phyloP scores from a whole-genome alignment of 2,329 filamentous ascomycete species.

The Aspergillus sp. region DNA sequence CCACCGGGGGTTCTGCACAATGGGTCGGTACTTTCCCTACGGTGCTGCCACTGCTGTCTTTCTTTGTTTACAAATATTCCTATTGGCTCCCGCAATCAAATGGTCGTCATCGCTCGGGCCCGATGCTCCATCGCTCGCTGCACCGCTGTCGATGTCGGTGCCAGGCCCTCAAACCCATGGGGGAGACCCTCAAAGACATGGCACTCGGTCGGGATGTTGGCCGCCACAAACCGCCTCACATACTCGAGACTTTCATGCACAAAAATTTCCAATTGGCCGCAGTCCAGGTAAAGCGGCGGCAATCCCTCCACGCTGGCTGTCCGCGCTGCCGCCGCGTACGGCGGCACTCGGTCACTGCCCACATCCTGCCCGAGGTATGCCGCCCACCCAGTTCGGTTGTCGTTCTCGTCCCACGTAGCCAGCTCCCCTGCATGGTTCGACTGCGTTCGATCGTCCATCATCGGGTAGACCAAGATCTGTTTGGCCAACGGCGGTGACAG shows the following conservation, averaged over 20 bases:
- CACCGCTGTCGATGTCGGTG: background rate
- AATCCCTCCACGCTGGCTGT: background rate
- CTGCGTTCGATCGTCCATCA: slow-evolving; percentile 5
- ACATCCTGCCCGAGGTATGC: background rate
- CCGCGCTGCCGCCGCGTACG: slow-evolving; percentile 5
- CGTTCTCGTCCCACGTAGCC: background rate
- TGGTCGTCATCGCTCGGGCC: background rate
- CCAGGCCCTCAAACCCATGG: slow-evolving; percentile 3
- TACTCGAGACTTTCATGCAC: slow-evolving; percentile 2
- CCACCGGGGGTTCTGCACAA: no score
- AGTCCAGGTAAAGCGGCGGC: slow-evolving; percentile 4
- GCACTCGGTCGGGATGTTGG: slow-evolving; percentile 2
- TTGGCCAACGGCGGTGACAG: slow-evolving; percentile 1
- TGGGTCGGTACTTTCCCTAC: no score
- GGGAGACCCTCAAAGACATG: slow-evolving; percentile 2
- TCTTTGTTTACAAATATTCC: background rate
- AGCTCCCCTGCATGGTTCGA: background rate
- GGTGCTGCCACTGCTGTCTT: no score
- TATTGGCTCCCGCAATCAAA: background rate
- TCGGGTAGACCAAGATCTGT: slow-evolving; percentile 6
- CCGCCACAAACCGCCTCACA: background rate
- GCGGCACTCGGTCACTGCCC: background rate
- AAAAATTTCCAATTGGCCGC: slow-evolving; percentile 5
- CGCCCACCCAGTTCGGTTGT: slow-evolving; percentile 1
- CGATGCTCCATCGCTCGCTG: background rate